Conservation (phyloP, 2,329 filamentous ascomycete species). For the Alternaria infectoria region DNA sequence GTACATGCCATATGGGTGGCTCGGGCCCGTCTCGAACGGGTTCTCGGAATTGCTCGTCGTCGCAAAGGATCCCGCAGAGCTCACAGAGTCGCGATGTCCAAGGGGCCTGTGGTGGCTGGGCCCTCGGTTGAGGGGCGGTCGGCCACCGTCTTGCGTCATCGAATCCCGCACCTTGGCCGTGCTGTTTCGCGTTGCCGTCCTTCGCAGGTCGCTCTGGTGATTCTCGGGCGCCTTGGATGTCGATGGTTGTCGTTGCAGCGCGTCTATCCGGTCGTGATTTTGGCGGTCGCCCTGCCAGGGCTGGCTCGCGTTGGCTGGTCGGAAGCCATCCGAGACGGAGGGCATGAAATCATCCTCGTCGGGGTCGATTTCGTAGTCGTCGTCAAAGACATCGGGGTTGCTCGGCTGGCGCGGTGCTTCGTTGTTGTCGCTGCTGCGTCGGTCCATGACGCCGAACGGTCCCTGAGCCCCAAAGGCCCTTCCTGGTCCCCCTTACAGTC, state of each 20-base stretch:
- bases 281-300: constrained; percentile 26
- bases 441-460: constrained; percentile 47
- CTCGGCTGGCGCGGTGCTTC: constrained; percentile 34
- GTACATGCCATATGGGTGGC: constrained; percentile 86
- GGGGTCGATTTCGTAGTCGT: constrained; percentile 53
- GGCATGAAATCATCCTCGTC: constrained; percentile 52
- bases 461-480: constrained; percentile 39
- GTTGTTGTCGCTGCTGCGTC: constrained; percentile 43
- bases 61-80: constrained; percentile 51
- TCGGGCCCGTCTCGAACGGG: constrained; percentile 76
- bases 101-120: constrained; percentile 35
- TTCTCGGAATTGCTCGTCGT: constrained; percentile 59
- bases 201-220: constrained; percentile 33
- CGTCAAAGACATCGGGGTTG: constrained; percentile 56
- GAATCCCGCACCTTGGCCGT: constrained; percentile 42
- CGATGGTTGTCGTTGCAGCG: constrained; percentile 32
- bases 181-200: constrained; percentile 47
- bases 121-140: constrained; percentile 27
- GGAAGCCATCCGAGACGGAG: constrained; percentile 55
- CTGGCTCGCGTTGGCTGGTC: constrained; percentile 43
- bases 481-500: constrained; percentile 27
- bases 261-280: constrained; percentile 31
- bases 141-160: constrained; percentile 31
- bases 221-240: constrained; percentile 26
- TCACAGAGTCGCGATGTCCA: constrained; percentile 46